Percentiles rank a stretch among this genome's conserved stretches.
Conservation (phyloP, 257 asterid species). For the Lantana camara region DNA sequence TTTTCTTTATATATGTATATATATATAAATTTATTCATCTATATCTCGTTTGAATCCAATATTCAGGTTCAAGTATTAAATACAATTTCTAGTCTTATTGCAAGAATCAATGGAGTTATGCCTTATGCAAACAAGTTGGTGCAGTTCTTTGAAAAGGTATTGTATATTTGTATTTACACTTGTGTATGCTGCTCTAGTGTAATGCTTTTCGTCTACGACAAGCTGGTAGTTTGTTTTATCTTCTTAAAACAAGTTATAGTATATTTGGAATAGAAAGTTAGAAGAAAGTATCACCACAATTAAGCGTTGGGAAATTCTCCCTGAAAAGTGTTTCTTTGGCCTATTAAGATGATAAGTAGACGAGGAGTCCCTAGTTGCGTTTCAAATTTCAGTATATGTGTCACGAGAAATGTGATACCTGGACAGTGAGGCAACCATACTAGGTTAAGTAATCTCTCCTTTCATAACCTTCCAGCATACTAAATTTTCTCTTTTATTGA, state of each 20-base stretch:
- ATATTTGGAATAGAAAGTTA: conserved; percentile 2
- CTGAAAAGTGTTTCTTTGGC: not conserved
- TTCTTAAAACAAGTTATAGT: not conserved
- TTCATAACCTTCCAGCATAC: conserved; percentile 13
- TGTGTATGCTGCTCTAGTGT: conserved; percentile 11
- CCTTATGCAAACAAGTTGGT: conserved; percentile 84
- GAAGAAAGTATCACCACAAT: conserved; percentile 1
- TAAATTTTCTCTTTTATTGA: conserved; percentile 24
- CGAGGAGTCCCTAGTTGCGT: not conserved
- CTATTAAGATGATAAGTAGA: not conserved
- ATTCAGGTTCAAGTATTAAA: conserved; percentile 94
- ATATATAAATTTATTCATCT: not conserved
- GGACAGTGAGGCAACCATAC: conserved; percentile 1
- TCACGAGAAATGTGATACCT: conserved; percentile 4
- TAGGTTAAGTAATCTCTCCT: conserved; percentile 9
- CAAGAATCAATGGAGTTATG: conserved; percentile 64
- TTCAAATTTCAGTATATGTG: not conserved
- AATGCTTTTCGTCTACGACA: conserved; percentile 10
- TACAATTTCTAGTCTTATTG: conserved; percentile 82
- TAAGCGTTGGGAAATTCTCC: not conserved
- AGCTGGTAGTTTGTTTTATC: not conserved
- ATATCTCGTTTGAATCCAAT: conserved; percentile 24
- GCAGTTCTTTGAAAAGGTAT: conserved; percentile 88
- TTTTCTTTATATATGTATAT: no score
- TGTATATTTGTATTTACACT: conserved; percentile 14